A percentile compares a stretch with the other conserved stretches of the same genome.
phyloP scores from a whole-genome alignment of 768 basidiomycete species.

The Rhizopogon vinicolor region DNA sequence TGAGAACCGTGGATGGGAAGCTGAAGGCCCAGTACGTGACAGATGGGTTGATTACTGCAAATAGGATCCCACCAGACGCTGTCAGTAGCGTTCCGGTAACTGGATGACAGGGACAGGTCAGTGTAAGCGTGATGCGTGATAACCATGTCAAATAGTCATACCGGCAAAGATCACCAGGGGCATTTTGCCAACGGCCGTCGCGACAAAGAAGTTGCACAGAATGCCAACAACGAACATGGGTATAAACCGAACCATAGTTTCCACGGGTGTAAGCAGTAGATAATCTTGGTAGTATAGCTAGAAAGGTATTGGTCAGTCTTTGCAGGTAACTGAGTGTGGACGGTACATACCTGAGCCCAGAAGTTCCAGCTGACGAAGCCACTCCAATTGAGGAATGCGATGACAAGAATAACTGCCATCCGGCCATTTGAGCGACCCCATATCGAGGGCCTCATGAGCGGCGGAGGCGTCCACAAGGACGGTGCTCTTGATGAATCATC shows the following conservation, averaged over 20 bases:
- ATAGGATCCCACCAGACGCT: conserved; percentile 52
- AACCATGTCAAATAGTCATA: conserved; percentile 15
- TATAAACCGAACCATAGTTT: conserved; percentile 59
- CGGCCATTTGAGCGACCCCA: conserved; percentile 62
- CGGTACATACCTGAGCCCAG: conserved; percentile 37
- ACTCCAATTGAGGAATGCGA: conserved; percentile 65
- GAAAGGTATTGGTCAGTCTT: neutral
- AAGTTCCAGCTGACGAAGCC: conserved; percentile 52
- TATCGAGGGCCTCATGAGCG: conserved; percentile 58
- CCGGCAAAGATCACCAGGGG: conserved; percentile 55
- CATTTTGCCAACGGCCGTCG: conserved; percentile 50
- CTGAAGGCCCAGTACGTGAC: conserved; percentile 70
- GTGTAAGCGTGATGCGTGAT: neutral
- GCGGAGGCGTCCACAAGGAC: conserved; percentile 43
- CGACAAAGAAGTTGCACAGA: conserved; percentile 61
- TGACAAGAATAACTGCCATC: conserved; percentile 54
- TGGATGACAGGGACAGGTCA: conserved; percentile 9
- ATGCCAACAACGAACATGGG: conserved; percentile 70
- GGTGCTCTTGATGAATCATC: conserved; percentile 11
- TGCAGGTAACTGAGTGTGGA: conserved; percentile 15
- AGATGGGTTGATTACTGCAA: conserved; percentile 58
- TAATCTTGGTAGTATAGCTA: conserved; percentile 76
- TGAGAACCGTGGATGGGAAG: conserved; percentile 61
- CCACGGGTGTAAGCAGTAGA: conserved; percentile 45
- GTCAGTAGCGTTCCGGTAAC: conserved; percentile 57